These are phyloP conservation scores for Podaxis rugospora DNA, from an alignment of 768 basidiomycete genomes.

Conservation along the genomic window DNA sequence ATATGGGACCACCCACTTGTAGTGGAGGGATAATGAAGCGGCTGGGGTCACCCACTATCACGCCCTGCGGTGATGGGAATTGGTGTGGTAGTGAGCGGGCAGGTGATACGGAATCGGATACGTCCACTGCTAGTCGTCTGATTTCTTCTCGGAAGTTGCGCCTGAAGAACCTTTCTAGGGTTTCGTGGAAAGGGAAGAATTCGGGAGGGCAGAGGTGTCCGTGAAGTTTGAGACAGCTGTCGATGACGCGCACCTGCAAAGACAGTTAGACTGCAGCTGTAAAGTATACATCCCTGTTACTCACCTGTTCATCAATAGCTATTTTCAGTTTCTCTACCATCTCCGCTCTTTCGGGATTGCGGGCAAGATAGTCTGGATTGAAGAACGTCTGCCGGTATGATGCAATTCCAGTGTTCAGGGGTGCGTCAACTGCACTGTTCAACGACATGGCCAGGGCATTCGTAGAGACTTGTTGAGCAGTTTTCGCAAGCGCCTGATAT, in stretches of 20 bases:
- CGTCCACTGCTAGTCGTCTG: slow-evolving; percentile 60
- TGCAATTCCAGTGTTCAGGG: slow-evolving; percentile 70
- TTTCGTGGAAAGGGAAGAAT: slow-evolving; percentile 91
- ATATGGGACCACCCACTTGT: slow-evolving; percentile 40
- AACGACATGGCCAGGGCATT: slow-evolving; percentile 83
- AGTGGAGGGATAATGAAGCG: slow-evolving; percentile 48
- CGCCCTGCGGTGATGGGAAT: slow-evolving; percentile 26
- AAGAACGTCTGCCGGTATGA: slow-evolving; percentile 79
- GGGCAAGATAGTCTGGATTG: slow-evolving; percentile 57
- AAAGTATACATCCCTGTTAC: slow-evolving; percentile 14
- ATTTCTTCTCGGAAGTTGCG: slow-evolving; percentile 86
- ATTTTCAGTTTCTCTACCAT: slow-evolving; percentile 66
- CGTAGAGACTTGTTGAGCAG: slow-evolving; percentile 66
- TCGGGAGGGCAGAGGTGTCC: slow-evolving; percentile 77
- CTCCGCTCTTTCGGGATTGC: slow-evolving; percentile 66
- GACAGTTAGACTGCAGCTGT: neutral
- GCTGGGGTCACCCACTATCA: slow-evolving; percentile 23
- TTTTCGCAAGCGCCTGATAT: slow-evolving; percentile 78
- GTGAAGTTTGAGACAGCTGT: slow-evolving; percentile 81
- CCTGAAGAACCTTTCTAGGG: slow-evolving; percentile 79
- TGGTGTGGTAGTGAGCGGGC: slow-evolving; percentile 35
- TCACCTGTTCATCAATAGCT: slow-evolving; percentile 81
- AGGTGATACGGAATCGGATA: slow-evolving; percentile 38
- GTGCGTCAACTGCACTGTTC: slow-evolving; percentile 84
- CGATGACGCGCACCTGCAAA: slow-evolving; percentile 68